phyloP scores from a whole-genome alignment of 169 alveolate genomes.

The Plasmodium billcollinsi region DNA sequence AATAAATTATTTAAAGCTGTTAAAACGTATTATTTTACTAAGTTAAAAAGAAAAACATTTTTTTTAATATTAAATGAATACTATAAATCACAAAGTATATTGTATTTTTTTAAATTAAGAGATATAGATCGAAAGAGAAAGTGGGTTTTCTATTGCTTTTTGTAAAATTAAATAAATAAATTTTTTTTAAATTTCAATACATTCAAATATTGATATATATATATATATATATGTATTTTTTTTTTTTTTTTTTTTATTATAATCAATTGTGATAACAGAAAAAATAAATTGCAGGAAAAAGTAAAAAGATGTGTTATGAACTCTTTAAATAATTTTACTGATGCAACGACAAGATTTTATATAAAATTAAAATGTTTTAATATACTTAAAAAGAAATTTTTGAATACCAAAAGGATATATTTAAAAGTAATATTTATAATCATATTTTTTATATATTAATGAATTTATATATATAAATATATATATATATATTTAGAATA shows the following conservation, averaged over 20 bases:
- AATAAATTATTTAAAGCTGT: conserved; percentile 44
- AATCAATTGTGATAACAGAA: conserved; percentile 32
- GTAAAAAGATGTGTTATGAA: conserved; percentile 37
- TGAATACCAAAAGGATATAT: conserved; percentile 21
- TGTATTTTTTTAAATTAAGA: conserved; percentile 34
- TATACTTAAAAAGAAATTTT: conserved; percentile 37
- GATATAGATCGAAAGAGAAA: conserved; percentile 58
- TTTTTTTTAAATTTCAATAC: too few relatives aligned
- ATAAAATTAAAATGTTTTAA: conserved; percentile 33
- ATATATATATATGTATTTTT: conserved; percentile 1
- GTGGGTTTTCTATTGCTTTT: conserved; percentile 25
- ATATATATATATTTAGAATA: conserved; percentile 1
- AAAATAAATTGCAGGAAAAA: conserved; percentile 33
- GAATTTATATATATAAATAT: conserved; percentile 2
- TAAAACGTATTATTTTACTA: conserved; percentile 19
- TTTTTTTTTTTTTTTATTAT: conserved; percentile 8
- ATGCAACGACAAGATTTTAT: conserved; percentile 20
- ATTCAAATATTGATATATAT: not conserved
- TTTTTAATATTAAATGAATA: conserved; percentile 38
- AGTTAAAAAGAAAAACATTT: conserved; percentile 46
- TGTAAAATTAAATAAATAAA: conserved; percentile 14
- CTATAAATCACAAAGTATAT: conserved; percentile 49
- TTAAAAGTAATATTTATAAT: conserved; percentile 29
- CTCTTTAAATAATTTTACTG: conserved; percentile 27
- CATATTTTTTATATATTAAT: not conserved